phyloP scores from a whole-genome alignment of 169 alveolate genomes.

The Eimeria maxima region DNA sequence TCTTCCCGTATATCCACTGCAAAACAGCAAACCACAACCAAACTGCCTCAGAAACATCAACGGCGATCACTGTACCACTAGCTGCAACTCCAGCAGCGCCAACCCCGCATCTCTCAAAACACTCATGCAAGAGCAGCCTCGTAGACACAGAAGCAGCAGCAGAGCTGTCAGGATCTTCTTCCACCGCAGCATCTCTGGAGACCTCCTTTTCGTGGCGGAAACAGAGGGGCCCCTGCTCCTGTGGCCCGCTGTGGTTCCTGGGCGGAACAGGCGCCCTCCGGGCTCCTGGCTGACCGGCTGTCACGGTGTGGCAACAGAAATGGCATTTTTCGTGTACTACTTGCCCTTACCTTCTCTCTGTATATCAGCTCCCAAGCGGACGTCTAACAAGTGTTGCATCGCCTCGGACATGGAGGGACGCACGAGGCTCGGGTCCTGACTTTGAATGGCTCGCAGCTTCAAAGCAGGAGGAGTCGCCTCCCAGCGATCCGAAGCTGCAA shows the following conservation, averaged over 20 bases:
- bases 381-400: background rate
- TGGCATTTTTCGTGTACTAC: too few species aligned
- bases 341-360: constrained; percentile 24
- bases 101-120: background rate
- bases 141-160: constrained; percentile 9
- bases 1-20: background rate
- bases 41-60: background rate
- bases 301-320: too few species aligned
- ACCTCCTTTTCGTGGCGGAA: too few species aligned
- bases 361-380: background rate
- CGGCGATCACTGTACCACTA: background rate
- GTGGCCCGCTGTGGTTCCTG: too few species aligned
- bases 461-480: constrained; percentile 44
- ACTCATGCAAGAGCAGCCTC: background rate
- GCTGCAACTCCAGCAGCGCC: background rate
- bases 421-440: constrained; percentile 20
- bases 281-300: too few species aligned
- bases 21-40: too few species aligned
- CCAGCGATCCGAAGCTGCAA: constrained; percentile 74
- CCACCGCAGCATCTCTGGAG: background rate
- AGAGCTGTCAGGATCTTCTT: background rate
- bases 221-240: too few species aligned
- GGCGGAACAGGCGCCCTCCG: too few species aligned
- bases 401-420: constrained; percentile 54
- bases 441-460: constrained; percentile 60